Percentiles rank a stretch among this genome's conserved stretches.
Evolutionary conservation across 1,284 basidiomycete genomes (phyloP).

Genomic region (Ustilago crameri): DNA sequence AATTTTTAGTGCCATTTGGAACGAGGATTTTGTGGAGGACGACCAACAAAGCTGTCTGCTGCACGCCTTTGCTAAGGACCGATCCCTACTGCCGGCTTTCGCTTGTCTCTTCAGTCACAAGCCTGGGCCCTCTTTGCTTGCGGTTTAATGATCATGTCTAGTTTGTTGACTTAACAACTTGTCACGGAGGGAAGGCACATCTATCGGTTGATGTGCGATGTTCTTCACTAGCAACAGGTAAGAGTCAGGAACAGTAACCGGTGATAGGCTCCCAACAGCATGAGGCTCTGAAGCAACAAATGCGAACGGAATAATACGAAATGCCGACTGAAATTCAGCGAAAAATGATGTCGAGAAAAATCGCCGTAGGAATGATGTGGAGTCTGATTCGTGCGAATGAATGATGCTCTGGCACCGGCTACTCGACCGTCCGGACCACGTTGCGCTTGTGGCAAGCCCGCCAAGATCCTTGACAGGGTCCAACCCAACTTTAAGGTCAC

Average conservation of each 20-base stretch:
- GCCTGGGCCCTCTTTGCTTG: no score
- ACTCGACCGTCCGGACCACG: slow-evolving; percentile 2
- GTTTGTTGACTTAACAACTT: no score
- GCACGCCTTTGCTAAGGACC: slow-evolving; percentile 32
- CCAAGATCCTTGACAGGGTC: slow-evolving; percentile 5
- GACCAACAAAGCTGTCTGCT: not conserved
- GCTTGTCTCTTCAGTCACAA: slow-evolving; percentile 6
- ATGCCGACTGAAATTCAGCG: not conserved
- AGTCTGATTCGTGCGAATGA: slow-evolving; percentile 7
- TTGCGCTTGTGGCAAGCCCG: not conserved
- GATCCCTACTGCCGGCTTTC: slow-evolving; percentile 16
- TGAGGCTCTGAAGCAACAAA: no score
- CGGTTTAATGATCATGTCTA: no score
- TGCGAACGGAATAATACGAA: no score
- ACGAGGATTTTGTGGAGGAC: slow-evolving; percentile 23
- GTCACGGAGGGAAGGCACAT: no score
- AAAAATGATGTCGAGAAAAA: not conserved
- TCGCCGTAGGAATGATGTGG: not conserved
- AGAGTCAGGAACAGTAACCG: no score
- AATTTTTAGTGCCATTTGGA: no score
- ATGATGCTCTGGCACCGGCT: slow-evolving; percentile 2
- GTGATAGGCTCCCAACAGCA: no score
- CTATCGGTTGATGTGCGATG: no score
- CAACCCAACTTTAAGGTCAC: no score
- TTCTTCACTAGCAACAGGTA: no score